Evolutionary conservation across 441 rosid genomes (phyloP).

Genomic region (Geranium incanum): DNA sequence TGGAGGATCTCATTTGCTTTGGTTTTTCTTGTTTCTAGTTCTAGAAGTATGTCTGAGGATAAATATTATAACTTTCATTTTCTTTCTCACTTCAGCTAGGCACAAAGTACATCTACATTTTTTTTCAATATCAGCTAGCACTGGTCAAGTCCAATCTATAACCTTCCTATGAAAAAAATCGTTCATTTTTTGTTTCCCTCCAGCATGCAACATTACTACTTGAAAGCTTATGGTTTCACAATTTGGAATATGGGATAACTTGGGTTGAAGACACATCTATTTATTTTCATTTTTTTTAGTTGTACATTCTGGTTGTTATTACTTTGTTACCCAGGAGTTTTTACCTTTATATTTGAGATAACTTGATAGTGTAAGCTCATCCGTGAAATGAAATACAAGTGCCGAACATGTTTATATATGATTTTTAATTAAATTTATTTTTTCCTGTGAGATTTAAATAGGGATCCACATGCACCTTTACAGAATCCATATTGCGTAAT

Average conservation of each 20-base stretch:
- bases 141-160: not conserved
- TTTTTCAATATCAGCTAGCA: not conserved
- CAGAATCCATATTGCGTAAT: conserved; percentile 79
- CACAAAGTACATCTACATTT: not conserved
- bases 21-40: not conserved
- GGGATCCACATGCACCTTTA: conserved; percentile 91
- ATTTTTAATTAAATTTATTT: conserved; percentile 14
- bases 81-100: not conserved
- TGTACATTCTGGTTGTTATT: not conserved
- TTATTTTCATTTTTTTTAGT: not conserved
- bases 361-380: not conserved
- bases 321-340: not conserved
- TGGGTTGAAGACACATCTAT: not conserved
- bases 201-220: not conserved
- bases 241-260: not conserved
- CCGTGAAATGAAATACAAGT: conserved; percentile 2
- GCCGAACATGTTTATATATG: not conserved
- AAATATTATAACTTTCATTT: not conserved
- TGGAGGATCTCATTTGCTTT: conserved; percentile 3
- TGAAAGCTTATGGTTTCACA: not conserved
- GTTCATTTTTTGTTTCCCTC: not conserved
- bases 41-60: not conserved
- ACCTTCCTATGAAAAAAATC: not conserved
- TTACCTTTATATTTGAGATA: not conserved
- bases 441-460: conserved; percentile 21